A percentile compares a stretch with the other conserved stretches of the same genome.
phyloP scores from a whole-genome alignment of 495 filamentous ascomycete genomes.

The Aspergillus taichungensis region DNA sequence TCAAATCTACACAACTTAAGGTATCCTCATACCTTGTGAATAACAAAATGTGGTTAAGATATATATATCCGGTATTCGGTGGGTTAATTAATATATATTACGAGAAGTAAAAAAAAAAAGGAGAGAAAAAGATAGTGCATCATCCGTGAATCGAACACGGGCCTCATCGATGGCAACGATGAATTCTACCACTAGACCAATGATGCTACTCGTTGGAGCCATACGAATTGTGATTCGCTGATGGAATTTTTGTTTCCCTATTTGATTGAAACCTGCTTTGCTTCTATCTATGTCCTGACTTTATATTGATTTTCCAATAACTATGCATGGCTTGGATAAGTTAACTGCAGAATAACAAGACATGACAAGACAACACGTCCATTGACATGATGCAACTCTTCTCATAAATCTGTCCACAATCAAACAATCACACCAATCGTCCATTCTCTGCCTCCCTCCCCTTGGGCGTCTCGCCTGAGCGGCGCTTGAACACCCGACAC shows the following conservation, averaged over 20 bases:
- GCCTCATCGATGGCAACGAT: constrained; percentile 49
- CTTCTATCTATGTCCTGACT: no score
- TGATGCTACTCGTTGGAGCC: constrained; percentile 23
- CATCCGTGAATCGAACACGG: constrained; percentile 48
- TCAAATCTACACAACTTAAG: no score
- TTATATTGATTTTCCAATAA: no score
- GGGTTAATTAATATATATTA: no score
- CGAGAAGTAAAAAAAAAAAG: neutral
- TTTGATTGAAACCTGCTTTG: neutral
- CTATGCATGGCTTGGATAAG: no score
- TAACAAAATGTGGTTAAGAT: no score
- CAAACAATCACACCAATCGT: constrained; percentile 15
- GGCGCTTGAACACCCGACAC: constrained; percentile 33
- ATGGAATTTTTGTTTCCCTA: neutral
- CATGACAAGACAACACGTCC: neutral
- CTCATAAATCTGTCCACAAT: neutral
- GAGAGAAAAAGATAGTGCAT: constrained; percentile 23
- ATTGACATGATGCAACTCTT: neutral
- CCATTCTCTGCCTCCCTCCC: constrained; percentile 49
- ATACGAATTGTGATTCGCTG: constrained; percentile 1
- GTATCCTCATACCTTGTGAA: no score
- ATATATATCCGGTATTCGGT: no score
- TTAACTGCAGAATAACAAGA: neutral
- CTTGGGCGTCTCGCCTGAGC: constrained; percentile 48
- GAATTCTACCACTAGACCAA: constrained; percentile 51